Conservation (phyloP, 345 rosid genomes). For the Acer campestre region DNA sequence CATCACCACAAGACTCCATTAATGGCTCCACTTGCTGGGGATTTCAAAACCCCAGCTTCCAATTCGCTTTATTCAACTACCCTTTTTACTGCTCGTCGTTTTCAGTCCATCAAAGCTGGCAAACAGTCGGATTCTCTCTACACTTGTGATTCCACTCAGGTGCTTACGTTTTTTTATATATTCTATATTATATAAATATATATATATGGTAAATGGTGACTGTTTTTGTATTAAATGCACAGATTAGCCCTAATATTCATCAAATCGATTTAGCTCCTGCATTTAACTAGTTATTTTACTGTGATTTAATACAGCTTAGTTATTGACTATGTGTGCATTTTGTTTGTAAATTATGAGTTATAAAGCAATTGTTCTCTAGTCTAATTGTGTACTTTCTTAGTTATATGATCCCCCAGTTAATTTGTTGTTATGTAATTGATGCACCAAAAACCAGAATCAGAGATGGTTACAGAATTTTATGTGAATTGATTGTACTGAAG, state of each 20-base stretch:
- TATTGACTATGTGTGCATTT: neutral
- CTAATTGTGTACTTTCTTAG: too few relatives aligned
- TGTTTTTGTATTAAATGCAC: neutral
- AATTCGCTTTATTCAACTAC: neutral
- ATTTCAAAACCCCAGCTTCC: conserved; percentile 18
- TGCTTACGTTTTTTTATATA: neutral
- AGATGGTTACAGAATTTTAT: too few relatives aligned
- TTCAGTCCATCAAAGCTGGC: conserved; percentile 32
- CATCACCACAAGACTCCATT: neutral
- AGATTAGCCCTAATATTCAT: neutral
- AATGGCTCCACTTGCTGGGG: neutral
- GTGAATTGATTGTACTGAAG: neutral
- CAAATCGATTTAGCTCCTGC: neutral
- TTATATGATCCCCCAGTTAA: neutral
- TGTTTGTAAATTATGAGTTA: neutral
- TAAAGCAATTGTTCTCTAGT: too few relatives aligned
- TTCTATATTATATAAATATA: too few relatives aligned
- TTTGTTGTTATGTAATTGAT: too few relatives aligned
- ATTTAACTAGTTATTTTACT: neutral
- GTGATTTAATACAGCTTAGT: neutral
- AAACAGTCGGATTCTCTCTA: conserved; percentile 16
- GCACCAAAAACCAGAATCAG: too few relatives aligned
- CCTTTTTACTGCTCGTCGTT: conserved; percentile 25
- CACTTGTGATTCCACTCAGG: conserved; percentile 20
- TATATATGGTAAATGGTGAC: neutral